Percentiles rank a stretch among this genome's conserved stretches.
Conservation (phyloP, 1,284 basidiomycete species). For the Coniferiporia weirii region DNA sequence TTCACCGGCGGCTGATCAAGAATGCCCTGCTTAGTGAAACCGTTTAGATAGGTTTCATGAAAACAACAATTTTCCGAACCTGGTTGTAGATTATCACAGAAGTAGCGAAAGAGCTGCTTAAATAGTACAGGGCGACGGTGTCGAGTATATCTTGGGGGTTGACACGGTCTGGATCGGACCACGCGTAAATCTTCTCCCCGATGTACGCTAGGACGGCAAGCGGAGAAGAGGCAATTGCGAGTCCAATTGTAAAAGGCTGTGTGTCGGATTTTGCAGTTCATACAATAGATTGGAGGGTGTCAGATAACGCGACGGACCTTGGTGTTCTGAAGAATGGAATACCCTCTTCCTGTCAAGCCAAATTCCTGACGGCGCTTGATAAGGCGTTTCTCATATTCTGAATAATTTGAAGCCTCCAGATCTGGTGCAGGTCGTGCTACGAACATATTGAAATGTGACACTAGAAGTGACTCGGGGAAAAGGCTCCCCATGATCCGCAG, state of each 20-base stretch:
- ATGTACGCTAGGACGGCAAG: slow-evolving; percentile 22
- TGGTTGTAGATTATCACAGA: slow-evolving; percentile 24
- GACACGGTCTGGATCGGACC: slow-evolving; percentile 21
- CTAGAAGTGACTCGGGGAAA: slow-evolving; percentile 17
- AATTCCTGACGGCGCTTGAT: slow-evolving; percentile 17
- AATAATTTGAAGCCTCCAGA: not conserved
- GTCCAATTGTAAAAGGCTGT: slow-evolving; percentile 24
- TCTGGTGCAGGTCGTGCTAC: slow-evolving; percentile 10
- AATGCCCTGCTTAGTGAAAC: not conserved
- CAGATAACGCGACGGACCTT: slow-evolving; percentile 13
- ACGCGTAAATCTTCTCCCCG: slow-evolving; percentile 23
- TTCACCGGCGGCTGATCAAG: slow-evolving; percentile 15
- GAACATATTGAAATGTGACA: slow-evolving; percentile 24
- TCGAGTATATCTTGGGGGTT: slow-evolving; percentile 20
- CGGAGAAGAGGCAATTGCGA: slow-evolving; percentile 21
- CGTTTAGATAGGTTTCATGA: not conserved
- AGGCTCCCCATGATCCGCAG: slow-evolving; percentile 19
- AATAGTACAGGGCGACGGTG: slow-evolving; percentile 23
- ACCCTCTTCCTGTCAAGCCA: slow-evolving; percentile 17
- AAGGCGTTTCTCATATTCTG: slow-evolving; percentile 16
- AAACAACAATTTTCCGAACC: not conserved
- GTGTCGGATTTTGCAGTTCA: not conserved
- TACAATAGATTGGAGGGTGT: not conserved
- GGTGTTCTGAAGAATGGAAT: slow-evolving; percentile 19
- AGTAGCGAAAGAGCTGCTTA: slow-evolving; percentile 21